Evolutionary conservation across 2,329 filamentous ascomycete genomes (phyloP).

Genomic region (Fusarium sulawesiense): DNA sequence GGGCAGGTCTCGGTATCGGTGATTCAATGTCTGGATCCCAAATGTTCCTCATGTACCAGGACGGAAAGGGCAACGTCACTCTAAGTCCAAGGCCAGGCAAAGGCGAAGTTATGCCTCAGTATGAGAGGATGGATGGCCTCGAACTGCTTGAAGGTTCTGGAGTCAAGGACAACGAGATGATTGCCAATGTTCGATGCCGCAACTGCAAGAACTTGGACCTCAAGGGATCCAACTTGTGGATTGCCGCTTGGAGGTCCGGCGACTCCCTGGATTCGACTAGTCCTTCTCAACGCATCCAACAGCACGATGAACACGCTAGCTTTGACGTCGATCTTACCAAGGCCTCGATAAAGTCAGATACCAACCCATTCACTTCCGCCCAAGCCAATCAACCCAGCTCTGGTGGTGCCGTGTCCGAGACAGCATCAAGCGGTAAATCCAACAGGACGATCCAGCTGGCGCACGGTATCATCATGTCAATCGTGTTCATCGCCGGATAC

Average conservation of each 20-base stretch:
- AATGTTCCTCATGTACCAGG: slow-evolving; percentile 72
- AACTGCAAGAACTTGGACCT: slow-evolving; percentile 63
- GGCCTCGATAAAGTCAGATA: slow-evolving; percentile 59
- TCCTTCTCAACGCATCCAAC: slow-evolving; percentile 51
- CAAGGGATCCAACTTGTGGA: slow-evolving; percentile 59
- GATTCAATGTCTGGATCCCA: slow-evolving; percentile 65
- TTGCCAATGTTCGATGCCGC: slow-evolving; percentile 68
- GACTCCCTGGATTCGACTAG: slow-evolving; percentile 58
- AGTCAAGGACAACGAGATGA: slow-evolving; percentile 62
- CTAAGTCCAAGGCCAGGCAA: slow-evolving; percentile 66
- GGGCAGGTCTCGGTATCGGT: slow-evolving; percentile 71
- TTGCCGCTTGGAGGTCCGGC: slow-evolving; percentile 66
- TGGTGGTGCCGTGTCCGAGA: slow-evolving; percentile 26
- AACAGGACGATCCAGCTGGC: slow-evolving; percentile 51
- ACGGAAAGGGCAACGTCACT: slow-evolving; percentile 69
- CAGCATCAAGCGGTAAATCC: slow-evolving; percentile 10
- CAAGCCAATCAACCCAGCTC: slow-evolving; percentile 9
- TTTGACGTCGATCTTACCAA: slow-evolving; percentile 63
- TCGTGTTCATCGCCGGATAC: slow-evolving; percentile 69
- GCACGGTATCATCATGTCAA: slow-evolving; percentile 71
- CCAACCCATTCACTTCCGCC: slow-evolving; percentile 62
- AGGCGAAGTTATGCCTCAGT: slow-evolving; percentile 61
- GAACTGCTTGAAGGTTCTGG: slow-evolving; percentile 70
- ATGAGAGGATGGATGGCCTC: slow-evolving; percentile 57
- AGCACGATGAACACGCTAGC: slow-evolving; percentile 58